Base-by-base conservation (phyloP, 371 early-diverging fungal species). In the Syncephalastrum racemosum region DNA sequence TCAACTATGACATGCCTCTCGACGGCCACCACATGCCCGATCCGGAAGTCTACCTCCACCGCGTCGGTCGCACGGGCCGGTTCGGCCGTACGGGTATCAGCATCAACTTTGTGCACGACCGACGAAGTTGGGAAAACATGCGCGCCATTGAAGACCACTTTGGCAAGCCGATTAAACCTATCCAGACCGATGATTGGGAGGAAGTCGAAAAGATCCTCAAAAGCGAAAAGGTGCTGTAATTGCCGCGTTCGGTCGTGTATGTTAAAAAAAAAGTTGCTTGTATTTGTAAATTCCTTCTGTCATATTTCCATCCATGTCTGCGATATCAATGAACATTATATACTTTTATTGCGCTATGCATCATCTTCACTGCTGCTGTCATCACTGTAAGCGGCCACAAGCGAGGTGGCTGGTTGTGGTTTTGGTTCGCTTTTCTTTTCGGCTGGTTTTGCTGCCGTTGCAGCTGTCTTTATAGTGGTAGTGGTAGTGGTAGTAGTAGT, bases 1-100 rank as follows among this genome's bases (percentile, higher is more conserved):
- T 99, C 68, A 99, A 99, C 77, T 98, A 92, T 67, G 99, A 99
- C 65, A 79, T 99, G 63, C 99, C 99, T 3, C 61, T 88, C 36
- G 86, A 86, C 46, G 65, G 60, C 27, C 48, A 70, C 10, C 66
- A 67, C 13, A 67, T 68, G 4, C 89, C 94, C 0, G 97, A 96
- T 54, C 84, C 84, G 7, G 98, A 98, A 66, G 97, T 98, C 0
- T 99, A 99, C 66, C 79, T 99, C 40, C 99, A 99, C 70, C 88
- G 99, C 59, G 97, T 99, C 63, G 99, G 99, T 8, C 88, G 99
- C 65, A 98, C 99, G 0, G 99, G 99, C 36, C 87, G 99, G 53
- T 99, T 99, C 68, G 98, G 99, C 16, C 90, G 99, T 56, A 86
- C 86, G 0, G 99, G 99, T 25, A 94, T 97, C 23, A 90, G 91